Base-by-base conservation (phyloP, 352 stramenopile species). In the Globisporangium ultimum region DNA sequence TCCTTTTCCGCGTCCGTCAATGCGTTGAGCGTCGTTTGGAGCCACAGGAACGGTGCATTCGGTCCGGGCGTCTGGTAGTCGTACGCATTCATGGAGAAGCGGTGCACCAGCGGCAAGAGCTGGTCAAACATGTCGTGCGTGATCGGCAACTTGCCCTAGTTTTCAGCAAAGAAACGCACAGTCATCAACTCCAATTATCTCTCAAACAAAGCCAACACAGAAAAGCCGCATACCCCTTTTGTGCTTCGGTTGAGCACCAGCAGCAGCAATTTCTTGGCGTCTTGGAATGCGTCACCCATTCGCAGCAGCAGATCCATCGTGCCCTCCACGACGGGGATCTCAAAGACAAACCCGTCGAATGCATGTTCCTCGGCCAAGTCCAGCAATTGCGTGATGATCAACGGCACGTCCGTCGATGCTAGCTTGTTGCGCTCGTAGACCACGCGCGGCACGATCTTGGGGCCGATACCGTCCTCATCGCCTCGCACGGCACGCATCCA, bases 71-170 rank as follows among this genome's bases (percentile, higher is more conserved):
- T 51, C 46, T 72, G 71, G 61, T 78, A 87, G 55, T 93, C 84
- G 63, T 93, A 93, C 38, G 84, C 84, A 60, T 93, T 93, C 71
- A 93, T 80, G 20, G 81, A 88, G 55, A 91, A 91, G 10, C 84
- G 81, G 48, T 93, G 80, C 21, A 93, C 84, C 38, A 83, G 11
- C 15, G 80, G 77, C 21, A 80, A 66, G 28, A 93, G 53, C 24
- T 85, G 58, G 11, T 66, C 48, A 28, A 91, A 80, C 58, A 91
- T 57, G 11, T 84, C 76, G 48, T 78, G 70, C 20, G 78, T 75
- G 41, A 91, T 60, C 47, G 81, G 60, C 17, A 88, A 43, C 18
- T 72, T 67, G 32, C 77, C 79, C 78, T 87, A 53, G 28, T 46
- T 53, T 6, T 3, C 10, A 45, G 14, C 6, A 20, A 22, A 10